A percentile compares a stretch with the other conserved stretches of the same genome.
Conservation (phyloP, 495 filamentous ascomycete species). For the Penicillium arizonense region DNA sequence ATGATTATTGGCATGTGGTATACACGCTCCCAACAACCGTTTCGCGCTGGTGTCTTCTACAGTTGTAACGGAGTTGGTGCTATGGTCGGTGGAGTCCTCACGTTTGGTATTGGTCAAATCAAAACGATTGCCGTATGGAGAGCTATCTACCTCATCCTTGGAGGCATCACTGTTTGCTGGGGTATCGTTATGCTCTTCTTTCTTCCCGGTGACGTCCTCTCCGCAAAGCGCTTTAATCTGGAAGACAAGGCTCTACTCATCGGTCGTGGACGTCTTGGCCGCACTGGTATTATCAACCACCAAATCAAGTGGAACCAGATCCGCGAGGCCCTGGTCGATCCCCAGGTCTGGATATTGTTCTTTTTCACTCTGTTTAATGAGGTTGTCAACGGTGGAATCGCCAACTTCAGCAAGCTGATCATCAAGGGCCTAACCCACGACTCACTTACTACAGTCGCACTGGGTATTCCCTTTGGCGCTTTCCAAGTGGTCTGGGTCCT, state of each 20-base stretch:
- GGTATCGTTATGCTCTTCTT: slow-evolving; percentile 35
- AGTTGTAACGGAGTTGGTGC: slow-evolving; percentile 48
- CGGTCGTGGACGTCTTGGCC: slow-evolving; percentile 34
- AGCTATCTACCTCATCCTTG: slow-evolving; percentile 39
- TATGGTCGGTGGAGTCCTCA: slow-evolving; percentile 47
- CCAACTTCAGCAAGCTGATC: slow-evolving; percentile 40
- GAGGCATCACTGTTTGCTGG: slow-evolving; percentile 37
- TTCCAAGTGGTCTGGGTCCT: slow-evolving; percentile 40
- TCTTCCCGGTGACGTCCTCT: slow-evolving; percentile 37
- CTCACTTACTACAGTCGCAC: slow-evolving; percentile 27
- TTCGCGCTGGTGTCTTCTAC: slow-evolving; percentile 38
- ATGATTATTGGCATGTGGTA: slow-evolving; percentile 39
- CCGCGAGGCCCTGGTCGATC: slow-evolving; percentile 40
- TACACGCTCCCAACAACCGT: slow-evolving; percentile 24
- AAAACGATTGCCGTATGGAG: slow-evolving; percentile 41
- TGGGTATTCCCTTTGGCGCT: slow-evolving; percentile 39
- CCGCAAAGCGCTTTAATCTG: slow-evolving; percentile 34
- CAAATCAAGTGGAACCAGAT: slow-evolving; percentile 47
- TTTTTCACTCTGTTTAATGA: slow-evolving; percentile 33
- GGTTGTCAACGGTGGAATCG: slow-evolving; percentile 37
- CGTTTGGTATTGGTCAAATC: slow-evolving; percentile 50
- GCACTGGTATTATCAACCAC: slow-evolving; percentile 41
- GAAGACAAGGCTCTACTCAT: slow-evolving; percentile 41
- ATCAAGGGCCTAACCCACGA: slow-evolving; percentile 34
- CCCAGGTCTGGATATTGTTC: slow-evolving; percentile 38